These are phyloP conservation scores for Striga hermonthica DNA, from an alignment of 305 asterid species.

Conservation along the genomic window DNA sequence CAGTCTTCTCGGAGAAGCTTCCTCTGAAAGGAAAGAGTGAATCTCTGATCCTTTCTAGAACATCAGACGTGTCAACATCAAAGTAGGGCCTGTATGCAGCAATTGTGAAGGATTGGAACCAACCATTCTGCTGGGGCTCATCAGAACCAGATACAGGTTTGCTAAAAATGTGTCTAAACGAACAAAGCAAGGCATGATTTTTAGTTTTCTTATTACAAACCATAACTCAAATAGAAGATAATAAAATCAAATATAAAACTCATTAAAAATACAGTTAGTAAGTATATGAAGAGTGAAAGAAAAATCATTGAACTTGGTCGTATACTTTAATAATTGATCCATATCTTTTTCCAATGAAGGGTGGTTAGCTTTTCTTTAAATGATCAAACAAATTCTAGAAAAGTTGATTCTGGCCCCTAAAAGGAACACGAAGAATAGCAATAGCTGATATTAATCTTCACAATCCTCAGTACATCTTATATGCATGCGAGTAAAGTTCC, in stretches of 20 bases:
- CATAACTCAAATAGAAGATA: slow-evolving; percentile 15
- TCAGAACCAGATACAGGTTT: slow-evolving; percentile 71
- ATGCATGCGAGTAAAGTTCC: slow-evolving; percentile 6
- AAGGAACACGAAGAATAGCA: not conserved
- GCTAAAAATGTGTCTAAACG: slow-evolving; percentile 81
- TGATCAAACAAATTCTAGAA: slow-evolving; percentile 16
- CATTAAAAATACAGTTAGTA: slow-evolving; percentile 13
- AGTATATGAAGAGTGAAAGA: slow-evolving; percentile 1
- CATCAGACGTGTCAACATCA: slow-evolving; percentile 96
- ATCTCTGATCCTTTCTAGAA: slow-evolving; percentile 82
- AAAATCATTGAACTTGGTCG: slow-evolving; percentile 20
- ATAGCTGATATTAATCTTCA: slow-evolving; percentile 21
- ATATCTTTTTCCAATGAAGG: not conserved
- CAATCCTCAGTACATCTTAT: not conserved
- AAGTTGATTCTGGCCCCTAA: slow-evolving; percentile 9
- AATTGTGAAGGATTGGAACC: slow-evolving; percentile 80
- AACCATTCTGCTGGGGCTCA: slow-evolving; percentile 74
- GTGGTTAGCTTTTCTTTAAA: slow-evolving; percentile 8
- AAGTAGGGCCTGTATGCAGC: slow-evolving; percentile 93
- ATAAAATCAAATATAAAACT: not conserved
- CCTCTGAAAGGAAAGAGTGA: slow-evolving; percentile 90
- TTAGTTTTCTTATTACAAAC: not conserved
- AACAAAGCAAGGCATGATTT: slow-evolving; percentile 25
- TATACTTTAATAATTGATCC: not conserved
- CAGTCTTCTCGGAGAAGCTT: slow-evolving; percentile 82